Evolutionary conservation across 2,329 filamentous ascomycete species (phyloP), one percentile per base, ranked within the genome.

Genomic region (Aspergillus japonicus): DNA sequence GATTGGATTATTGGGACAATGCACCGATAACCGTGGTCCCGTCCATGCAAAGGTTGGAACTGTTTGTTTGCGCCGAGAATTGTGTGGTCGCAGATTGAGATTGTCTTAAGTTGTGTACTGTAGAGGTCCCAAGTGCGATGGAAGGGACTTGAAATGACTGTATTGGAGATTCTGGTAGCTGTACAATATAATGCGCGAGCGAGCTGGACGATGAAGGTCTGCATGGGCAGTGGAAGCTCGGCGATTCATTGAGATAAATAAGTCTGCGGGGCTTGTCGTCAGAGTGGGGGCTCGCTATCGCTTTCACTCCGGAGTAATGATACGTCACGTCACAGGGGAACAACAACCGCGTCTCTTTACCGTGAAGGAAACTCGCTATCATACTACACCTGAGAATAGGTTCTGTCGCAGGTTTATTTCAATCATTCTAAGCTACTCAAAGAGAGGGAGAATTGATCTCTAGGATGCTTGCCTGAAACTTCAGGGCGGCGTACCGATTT

Each of bases 281-380:
- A 66, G 64, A 68, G 66, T 68, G 66, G 65, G 65, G 66, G 58
- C 54, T 50, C 63, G 60, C 58, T 56, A 62, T 62, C 59, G 26
- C 53, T 21, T 47, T 47, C 29, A 47, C 53, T 47, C 53, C 44
- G 53, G 53, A 44, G 42, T 50, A 50, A 24, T 16, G 48, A 50
- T 47, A 47, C 14, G 24, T 33, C 60, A 62, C 62, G 59, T 63
- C 62, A 62, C 59, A 57, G 56, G 56, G 52, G 39, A 55, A 11
- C 39, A 44, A 16, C 39, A 44, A 44, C n/a, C 39, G 16, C 14
- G 5, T 44, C n/a, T n/a, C 11, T 26, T 21, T 42, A 52, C 33
- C n/a, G 33, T 6, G 10, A 6, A 26, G 21, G n/a, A 14, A 16
- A 8, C 2, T 21, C 11, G 42, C 14, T 11, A 35, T 16, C 2